These are phyloP conservation scores for Pseudoneurospora amorphoporcata DNA, from an alignment of 495 filamentous ascomycete genomes.

Conservation along the genomic window DNA sequence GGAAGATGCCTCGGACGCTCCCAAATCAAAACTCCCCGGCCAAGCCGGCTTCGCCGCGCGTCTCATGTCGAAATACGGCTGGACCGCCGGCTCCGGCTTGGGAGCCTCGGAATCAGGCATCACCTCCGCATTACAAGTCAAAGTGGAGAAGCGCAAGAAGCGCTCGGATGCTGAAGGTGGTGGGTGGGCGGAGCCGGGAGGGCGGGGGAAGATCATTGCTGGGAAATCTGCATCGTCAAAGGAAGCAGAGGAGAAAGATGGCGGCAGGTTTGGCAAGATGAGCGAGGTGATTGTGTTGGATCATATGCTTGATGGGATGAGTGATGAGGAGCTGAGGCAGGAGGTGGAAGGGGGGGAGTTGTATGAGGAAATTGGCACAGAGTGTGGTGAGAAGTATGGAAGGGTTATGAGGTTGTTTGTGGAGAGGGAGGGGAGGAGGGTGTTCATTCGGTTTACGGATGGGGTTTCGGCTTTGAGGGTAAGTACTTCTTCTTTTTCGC, in stretches of 20 bases:
- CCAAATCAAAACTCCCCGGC: constrained; percentile 60
- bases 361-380: constrained; percentile 88
- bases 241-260: constrained; percentile 32
- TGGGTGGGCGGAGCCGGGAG: constrained; percentile 58
- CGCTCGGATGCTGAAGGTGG: constrained; percentile 69
- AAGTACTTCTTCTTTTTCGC: constrained; percentile 22
- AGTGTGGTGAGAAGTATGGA: constrained; percentile 84
- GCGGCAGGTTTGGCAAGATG: constrained; percentile 59
- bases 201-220: constrained; percentile 72
- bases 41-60: constrained; percentile 75
- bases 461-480: constrained; percentile 72
- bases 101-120: constrained; percentile 76
- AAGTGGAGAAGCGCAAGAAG: constrained; percentile 75
- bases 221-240: constrained; percentile 30
- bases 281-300: constrained; percentile 67
- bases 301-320: constrained; percentile 75
- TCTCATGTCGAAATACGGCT: constrained; percentile 85
- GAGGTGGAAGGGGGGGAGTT: constrained; percentile 61
- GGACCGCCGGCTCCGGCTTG: constrained; percentile 77
- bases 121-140: constrained; percentile 66
- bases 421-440: constrained; percentile 43
- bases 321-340: constrained; percentile 35
- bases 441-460: constrained; percentile 87
- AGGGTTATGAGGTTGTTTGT: constrained; percentile 76
- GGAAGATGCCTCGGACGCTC: constrained; percentile 1